Base-by-base conservation (phyloP, 345 rosid species). In the Ceriops decandra region DNA sequence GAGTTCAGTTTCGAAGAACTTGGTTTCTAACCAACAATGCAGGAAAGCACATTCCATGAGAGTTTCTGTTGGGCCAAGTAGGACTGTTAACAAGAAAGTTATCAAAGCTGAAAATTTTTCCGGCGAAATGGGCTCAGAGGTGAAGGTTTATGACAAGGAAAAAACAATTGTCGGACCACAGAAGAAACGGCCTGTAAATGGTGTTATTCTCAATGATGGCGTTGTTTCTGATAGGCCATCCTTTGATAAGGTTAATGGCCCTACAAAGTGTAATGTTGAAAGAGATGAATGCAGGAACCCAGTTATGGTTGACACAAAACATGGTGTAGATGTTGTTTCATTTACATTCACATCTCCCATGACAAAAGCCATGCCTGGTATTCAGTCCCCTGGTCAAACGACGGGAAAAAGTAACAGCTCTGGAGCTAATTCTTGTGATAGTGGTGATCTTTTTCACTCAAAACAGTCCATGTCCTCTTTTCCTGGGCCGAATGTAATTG, bases 341-440 rank as follows among this genome's bases (percentile, higher is more conserved):
- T 93, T 93, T 79, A 90, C 92, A 13, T 93, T 93, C 68, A 80
- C 93, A 5, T 86, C 98, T 57, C 96, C 97, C 32, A 79, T 90
- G 32, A 84, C 74, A 74, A 81, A 83, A 72, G 61, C 82, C 58
- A 61, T 66, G 52, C 69, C 70, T 76, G 77, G 74, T 64, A 30
- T 81, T 4, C 77, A 71, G 71, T 64, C 79, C 38, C 78, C 83
- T 42, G 76, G 74, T 63, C 70, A 58, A 58, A 64, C 17, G 49
- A 63, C 21, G 52, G 82, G 68, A 67, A 78, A 77, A 59, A 70
- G 52, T 35, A 68, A 73, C 68, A 65, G 73, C 68, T 60, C 62
- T 60, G 51, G 28, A 26, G 33, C 27, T 49, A 75, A 74, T 73
- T 66, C 70, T 59, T 36, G 35, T 72, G 72, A 62, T 57, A 78